Evolutionary conservation across 2,329 filamentous ascomycete genomes (phyloP), one percentile per base, ranked within the genome.

Genomic region (Exophiala xenobiotica): DNA sequence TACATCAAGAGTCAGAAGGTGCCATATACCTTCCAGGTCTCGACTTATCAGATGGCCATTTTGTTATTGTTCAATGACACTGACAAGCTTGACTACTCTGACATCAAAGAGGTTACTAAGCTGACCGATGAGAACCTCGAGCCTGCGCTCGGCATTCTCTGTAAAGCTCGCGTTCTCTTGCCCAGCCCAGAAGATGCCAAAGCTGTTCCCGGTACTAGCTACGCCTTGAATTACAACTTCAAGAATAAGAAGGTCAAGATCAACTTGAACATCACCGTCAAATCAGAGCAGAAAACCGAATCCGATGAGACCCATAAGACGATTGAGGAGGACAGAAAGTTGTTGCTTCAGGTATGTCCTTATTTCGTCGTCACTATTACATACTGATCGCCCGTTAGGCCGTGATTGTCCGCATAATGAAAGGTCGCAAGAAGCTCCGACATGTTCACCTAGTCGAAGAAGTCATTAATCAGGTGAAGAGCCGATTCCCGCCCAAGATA

Each of bases 321-420:
- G 2, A 96, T 99, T 63, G 93, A 99, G 75, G 93, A 99, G 72
- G 93, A 99, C 70, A 83, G 93, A 56, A 97, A 97, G 74, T 78
- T 99, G 55, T 81, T 99, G 53, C 87, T 97, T 68, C 93, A 99
- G 85, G 92, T 96, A 80, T 71, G 86, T 78, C 35, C 33, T 56
- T 47, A 9, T 35, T 59, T 51, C 35, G 35, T 57, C 51, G 53
- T 56, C 73, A 67, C 18, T 26, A 12, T 73, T 58, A 29, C 12
- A 39, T 55, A 37, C 57, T 62, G 54, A 62, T 42, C 35, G 46
- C 45, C 11, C 44, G 49, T 7, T 60, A 99, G 92, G 97, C 93
- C 57, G 91, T 92, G 19, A 97, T 99, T 70, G 93, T 99, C 51
- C 89, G 93, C 66, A 96, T 99, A 76, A 99, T 99, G 93, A 99